These are phyloP conservation scores for Syncephalis fuscata DNA, from an alignment of 371 early-diverging fungal species.

Conservation along the genomic window DNA sequence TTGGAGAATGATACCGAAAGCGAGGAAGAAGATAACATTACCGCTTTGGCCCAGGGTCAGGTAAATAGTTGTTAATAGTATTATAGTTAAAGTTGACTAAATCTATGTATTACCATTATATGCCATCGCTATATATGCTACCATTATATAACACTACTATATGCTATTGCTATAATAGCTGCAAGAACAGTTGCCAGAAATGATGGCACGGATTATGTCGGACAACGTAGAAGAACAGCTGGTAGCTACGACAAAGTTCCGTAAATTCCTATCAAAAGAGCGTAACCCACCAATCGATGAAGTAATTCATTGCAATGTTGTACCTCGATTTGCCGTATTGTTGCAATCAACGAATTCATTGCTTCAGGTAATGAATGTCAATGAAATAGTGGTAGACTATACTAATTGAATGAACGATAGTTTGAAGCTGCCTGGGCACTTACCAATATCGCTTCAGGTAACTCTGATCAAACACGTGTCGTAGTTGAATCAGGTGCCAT, in stretches of 20 bases:
- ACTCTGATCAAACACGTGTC: constrained; percentile 85
- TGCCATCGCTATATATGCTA: no score
- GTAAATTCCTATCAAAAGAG: constrained; percentile 96
- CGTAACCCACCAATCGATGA: constrained; percentile 96
- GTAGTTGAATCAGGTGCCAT: constrained; percentile 93
- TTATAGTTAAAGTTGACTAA: not conserved
- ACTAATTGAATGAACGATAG: no score
- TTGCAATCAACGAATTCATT: constrained; percentile 56
- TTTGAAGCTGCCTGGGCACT: constrained; percentile 99
- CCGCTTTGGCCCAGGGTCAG: constrained; percentile 4
- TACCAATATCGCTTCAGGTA: constrained; percentile 99
- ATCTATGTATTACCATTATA: no score
- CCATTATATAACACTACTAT: no score
- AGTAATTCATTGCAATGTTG: constrained; percentile 87
- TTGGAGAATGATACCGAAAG: constrained; percentile 44
- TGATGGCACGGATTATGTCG: constrained; percentile 64
- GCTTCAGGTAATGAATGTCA: constrained; percentile 56
- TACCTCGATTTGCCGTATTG: constrained; percentile 94
- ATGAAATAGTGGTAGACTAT: no score
- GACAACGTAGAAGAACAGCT: constrained; percentile 63
- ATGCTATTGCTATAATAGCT: constrained; percentile 12
- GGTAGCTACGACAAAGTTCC: constrained; percentile 78
- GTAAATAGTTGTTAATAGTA: not conserved
- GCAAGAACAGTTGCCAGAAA: constrained; percentile 42
- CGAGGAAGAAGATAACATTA: constrained; percentile 50